Base-by-base conservation (phyloP, 2,329 filamentous ascomycete genomes). In the Diplodia sapinea region DNA sequence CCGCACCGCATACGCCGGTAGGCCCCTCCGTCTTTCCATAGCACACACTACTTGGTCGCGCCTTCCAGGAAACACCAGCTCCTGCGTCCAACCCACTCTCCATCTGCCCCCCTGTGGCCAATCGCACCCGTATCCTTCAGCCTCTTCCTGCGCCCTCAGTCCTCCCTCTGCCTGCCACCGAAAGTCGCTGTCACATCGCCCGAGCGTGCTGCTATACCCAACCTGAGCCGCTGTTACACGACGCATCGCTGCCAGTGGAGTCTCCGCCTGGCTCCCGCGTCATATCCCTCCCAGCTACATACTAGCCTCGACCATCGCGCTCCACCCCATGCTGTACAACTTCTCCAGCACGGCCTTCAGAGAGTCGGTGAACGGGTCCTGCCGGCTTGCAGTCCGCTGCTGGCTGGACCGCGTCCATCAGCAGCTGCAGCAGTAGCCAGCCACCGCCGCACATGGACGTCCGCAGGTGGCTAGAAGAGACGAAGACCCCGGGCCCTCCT, bases 391-490 rank as follows among this genome's bases (percentile, higher is more conserved):
- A 40, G 40, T 54, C 56, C 62, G 64, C 66, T 68, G 68, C 66
- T 70, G 70, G 69, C 70, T 71, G 69, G 64, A 67, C 70, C 65
- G 66, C 68, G 68, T 54, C 57, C 38, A 47, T 62, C 55, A 56
- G 56, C 56, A 33, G 66, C 57, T 43, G 56, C 55, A 52, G 66
- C 49, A 31, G 66, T 33, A 29, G 47, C 31, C 56, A 52, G 61
- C 57, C 66, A 65, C 65, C 40, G 31, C 55, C 57, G 66, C 49
- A 38, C 66, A 83, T 83, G 81, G 79, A 83, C 70, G 80, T 84
- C 70, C 73, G 73, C 57, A 76, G 74, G 70, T 84, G 82, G 82
- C 76, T 84, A 56, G 75, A 79, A 63, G 74, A 79, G 66, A 82
- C 78, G 8, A 77, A 71, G 63, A 69, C 73, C 66, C 72, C 74